Evolutionary conservation across 768 basidiomycete genomes (phyloP).

Genomic region (Nevesoporus exiguus): DNA sequence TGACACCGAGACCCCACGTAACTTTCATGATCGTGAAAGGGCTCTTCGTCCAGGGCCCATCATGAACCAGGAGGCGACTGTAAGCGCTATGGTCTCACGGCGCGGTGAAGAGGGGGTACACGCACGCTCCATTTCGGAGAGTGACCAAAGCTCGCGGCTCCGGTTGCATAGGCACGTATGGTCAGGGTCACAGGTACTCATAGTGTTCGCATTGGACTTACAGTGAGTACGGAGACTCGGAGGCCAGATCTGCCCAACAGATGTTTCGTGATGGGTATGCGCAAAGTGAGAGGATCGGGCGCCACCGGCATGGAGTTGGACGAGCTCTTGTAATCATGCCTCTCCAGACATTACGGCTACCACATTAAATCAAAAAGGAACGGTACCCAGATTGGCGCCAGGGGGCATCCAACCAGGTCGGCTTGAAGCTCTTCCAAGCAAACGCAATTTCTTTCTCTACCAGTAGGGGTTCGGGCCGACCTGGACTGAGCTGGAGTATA

Average conservation of each 20-base stretch:
- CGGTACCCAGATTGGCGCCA: background rate
- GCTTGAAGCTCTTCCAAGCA: background rate
- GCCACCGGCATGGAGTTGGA: background rate
- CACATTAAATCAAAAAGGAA: background rate
- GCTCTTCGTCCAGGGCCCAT: constrained; percentile 28
- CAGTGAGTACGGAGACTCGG: constrained; percentile 34
- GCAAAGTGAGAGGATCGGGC: background rate
- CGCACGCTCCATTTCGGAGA: constrained; percentile 28
- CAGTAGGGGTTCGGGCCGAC: background rate
- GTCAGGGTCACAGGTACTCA: background rate
- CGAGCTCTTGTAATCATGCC: background rate
- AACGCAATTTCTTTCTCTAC: background rate
- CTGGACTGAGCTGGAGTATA: background rate
- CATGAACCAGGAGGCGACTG: background rate
- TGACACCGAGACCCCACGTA: constrained; percentile 40
- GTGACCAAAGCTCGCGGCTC: constrained; percentile 29
- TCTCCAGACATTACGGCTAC: background rate
- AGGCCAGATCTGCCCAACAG: constrained; percentile 29
- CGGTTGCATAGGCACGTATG: constrained; percentile 9
- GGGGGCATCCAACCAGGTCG: background rate
- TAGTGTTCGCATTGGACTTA: constrained; percentile 7
- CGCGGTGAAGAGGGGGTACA: background rate
- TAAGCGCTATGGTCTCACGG: background rate
- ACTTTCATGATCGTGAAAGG: constrained; percentile 36
- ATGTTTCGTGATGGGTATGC: constrained; percentile 7